A percentile compares a stretch with the other conserved stretches of the same genome.
Conservation (phyloP, 2,329 filamentous ascomycete genomes). For the Microcyclospora pomicola region DNA sequence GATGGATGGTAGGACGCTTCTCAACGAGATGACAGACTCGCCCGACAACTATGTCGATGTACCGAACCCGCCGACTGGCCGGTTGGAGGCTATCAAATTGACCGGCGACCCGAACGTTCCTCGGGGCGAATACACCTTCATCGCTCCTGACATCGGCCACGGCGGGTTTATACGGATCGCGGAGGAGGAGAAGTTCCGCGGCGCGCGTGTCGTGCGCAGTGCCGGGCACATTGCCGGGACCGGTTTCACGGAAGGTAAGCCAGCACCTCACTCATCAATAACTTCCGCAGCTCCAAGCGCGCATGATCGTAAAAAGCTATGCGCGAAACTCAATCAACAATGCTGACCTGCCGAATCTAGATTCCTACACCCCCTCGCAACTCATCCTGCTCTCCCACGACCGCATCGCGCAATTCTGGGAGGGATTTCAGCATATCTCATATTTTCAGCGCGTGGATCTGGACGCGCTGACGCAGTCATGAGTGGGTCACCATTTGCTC, state of each 20-base stretch:
- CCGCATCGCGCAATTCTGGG: constrained; percentile 70
- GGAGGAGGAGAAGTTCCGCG: constrained; percentile 55
- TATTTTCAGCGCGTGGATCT: constrained; percentile 36
- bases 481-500: too few species aligned
- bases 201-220: constrained; percentile 58
- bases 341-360: constrained; percentile 30
- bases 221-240: constrained; percentile 63
- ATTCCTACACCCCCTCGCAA: constrained; percentile 60
- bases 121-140: constrained; percentile 69
- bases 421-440: constrained; percentile 38
- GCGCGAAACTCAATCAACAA: too few species aligned
- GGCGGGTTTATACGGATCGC: constrained; percentile 50
- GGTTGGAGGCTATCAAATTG: constrained; percentile 73
- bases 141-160: constrained; percentile 61
- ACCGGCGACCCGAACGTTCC: constrained; percentile 88
- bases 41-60: constrained; percentile 25
- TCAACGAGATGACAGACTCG: background rate
- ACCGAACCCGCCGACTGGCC: constrained; percentile 41
- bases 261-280: background rate
- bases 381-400: constrained; percentile 69
- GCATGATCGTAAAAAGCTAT: background rate
- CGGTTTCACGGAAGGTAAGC: constrained; percentile 59
- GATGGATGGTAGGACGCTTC: background rate
- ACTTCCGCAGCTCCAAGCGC: background rate
- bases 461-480: constrained; percentile 20